phyloP scores from a whole-genome alignment of 768 basidiomycete species.

The Suillus discolor region DNA sequence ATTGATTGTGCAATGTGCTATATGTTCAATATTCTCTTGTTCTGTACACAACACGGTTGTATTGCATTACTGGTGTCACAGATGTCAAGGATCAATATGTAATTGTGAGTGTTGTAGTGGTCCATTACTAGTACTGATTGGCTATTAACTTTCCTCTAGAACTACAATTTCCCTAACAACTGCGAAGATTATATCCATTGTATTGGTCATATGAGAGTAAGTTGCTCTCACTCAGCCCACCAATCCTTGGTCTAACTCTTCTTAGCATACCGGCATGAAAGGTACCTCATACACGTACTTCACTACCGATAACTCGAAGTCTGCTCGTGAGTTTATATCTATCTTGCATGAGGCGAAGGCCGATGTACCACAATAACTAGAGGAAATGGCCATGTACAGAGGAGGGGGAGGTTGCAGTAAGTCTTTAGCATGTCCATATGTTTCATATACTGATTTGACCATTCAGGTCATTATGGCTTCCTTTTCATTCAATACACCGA shows the following conservation, averaged over 20 bases:
- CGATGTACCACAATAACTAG: conserved; percentile 81
- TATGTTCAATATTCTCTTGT: conserved; percentile 23
- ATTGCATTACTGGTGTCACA: conserved; percentile 42
- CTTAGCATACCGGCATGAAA: conserved; percentile 85
- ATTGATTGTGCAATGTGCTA: conserved; percentile 37
- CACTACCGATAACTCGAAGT: conserved; percentile 94
- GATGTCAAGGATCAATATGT: conserved; percentile 99
- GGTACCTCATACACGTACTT: conserved; percentile 96
- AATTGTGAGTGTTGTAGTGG: conserved; percentile 61
- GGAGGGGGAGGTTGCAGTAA: conserved; percentile 76
- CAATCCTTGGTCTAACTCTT: conserved; percentile 19
- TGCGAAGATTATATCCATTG: conserved; percentile 99
- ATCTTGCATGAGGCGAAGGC: conserved; percentile 91
- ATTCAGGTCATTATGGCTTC: conserved; percentile 58
- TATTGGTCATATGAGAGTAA: conserved; percentile 94
- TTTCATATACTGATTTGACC: conserved; percentile 9
- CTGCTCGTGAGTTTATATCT: conserved; percentile 85
- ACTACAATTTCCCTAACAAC: conserved; percentile 98
- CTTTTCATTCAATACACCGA: background rate
- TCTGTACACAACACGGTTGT: conserved; percentile 33
- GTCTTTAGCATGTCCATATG: conserved; percentile 24
- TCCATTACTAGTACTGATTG: conserved; percentile 5
- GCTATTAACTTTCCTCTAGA: conserved; percentile 47
- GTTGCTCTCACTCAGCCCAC: conserved; percentile 21
- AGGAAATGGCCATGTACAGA: conserved; percentile 90